phyloP scores from a whole-genome alignment of 257 asterid species.

The Echites panduratus region DNA sequence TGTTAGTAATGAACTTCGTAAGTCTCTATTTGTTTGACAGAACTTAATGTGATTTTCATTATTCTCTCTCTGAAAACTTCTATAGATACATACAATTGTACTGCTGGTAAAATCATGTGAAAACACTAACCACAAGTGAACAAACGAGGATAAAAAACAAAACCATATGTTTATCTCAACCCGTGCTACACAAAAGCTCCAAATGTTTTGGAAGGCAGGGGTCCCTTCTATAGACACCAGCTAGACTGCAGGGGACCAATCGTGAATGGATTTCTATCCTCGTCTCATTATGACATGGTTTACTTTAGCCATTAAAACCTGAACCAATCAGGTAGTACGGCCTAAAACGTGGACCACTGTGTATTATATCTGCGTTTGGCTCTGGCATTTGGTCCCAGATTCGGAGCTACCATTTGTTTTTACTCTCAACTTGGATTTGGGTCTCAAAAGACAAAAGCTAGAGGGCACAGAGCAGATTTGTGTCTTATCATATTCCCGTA shows the following conservation, averaged over 20 bases:
- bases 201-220: neutral
- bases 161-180: neutral
- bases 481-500: neutral
- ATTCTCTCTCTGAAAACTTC: no score
- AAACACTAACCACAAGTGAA: neutral
- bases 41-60: neutral
- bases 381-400: neutral
- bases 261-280: neutral
- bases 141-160: neutral
- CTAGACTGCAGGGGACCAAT: slow-evolving; percentile 3
- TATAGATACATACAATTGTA: neutral
- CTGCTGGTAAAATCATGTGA: neutral
- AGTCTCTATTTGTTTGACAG: neutral
- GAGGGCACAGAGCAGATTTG: neutral
- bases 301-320: neutral
- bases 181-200: neutral
- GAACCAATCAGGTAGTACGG: no score
- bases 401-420: neutral
- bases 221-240: no score
- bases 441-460: neutral
- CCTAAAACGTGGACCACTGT: slow-evolving; percentile 9
- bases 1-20: no score
- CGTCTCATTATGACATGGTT: neutral
- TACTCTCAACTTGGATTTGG: neutral
- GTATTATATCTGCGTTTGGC: neutral